These are phyloP conservation scores for Danielozyma ontarioensis DNA, from an alignment of 805 yeast species.

Conservation along the genomic window DNA sequence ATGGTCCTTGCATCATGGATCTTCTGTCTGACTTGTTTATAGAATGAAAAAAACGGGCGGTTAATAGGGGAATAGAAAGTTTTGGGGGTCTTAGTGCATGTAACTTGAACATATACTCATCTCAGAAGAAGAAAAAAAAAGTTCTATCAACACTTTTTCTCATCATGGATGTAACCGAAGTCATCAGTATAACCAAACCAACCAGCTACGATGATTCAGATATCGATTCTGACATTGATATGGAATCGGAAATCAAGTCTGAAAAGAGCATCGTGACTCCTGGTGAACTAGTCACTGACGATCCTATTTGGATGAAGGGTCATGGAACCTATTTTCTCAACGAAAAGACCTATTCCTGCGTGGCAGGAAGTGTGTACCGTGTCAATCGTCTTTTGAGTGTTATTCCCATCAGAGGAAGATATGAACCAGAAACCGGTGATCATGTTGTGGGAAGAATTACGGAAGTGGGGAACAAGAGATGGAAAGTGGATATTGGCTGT, in stretches of 20 bases:
- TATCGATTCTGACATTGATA: conserved; percentile 14
- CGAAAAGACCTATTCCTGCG: conserved; percentile 78
- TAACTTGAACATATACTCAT: too few relatives aligned
- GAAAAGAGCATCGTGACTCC: conserved; percentile 67
- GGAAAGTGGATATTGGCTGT: conserved; percentile 98
- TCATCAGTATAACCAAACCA: conserved; percentile 36
- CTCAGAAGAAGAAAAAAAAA: not conserved
- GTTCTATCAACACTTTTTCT: not conserved
- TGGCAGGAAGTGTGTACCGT: conserved; percentile 83
- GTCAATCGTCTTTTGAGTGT: conserved; percentile 87
- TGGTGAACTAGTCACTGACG: conserved; percentile 94
- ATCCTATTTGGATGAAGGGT: conserved; percentile 97
- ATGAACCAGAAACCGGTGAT: conserved; percentile 93
- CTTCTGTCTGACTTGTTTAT: conserved; percentile 22
- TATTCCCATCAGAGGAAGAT: conserved; percentile 78
- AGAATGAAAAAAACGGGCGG: conserved; percentile 3
- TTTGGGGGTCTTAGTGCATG: not conserved
- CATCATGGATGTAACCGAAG: conserved; percentile 10
- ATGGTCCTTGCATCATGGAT: conserved; percentile 22
- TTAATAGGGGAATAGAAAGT: conserved; percentile 1
- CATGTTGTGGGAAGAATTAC: conserved; percentile 91
- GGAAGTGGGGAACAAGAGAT: conserved; percentile 88
- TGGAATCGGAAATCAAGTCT: conserved; percentile 11
- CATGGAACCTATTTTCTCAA: conserved; percentile 88
- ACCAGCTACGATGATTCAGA: conserved; percentile 11